Conservation (phyloP, 176 grass and related monocot genomes). For the Zea luxurians region DNA sequence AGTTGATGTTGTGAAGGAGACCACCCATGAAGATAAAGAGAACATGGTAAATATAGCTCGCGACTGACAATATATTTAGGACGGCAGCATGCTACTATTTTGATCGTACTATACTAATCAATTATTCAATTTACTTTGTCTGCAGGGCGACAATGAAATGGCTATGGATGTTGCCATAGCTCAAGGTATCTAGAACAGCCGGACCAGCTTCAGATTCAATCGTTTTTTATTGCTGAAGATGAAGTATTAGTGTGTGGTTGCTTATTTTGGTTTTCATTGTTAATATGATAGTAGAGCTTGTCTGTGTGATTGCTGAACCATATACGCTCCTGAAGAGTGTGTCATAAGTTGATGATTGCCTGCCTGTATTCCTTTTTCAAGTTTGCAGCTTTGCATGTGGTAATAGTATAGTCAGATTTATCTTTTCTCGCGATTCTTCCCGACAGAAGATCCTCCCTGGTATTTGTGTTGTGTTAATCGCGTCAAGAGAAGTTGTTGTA, state of each 20-base stretch:
- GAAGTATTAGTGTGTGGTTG: conserved; percentile 51
- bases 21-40: conserved; percentile 69
- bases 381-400: conserved; percentile 22
- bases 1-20: conserved; percentile 47
- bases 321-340: conserved; percentile 2
- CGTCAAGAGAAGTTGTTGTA: conserved; percentile 82
- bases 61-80: not conserved
- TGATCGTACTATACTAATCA: not conserved
- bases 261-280: conserved; percentile 35
- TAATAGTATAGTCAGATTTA: conserved; percentile 30
- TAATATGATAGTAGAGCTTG: conserved; percentile 37
- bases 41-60: conserved; percentile 61
- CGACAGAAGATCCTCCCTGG: not conserved
- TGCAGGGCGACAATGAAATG: conserved; percentile 51
- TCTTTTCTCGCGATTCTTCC: not conserved
- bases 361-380: conserved; percentile 25
- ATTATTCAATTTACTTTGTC: conserved; percentile 8
- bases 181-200: conserved; percentile 44
- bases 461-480: not conserved
- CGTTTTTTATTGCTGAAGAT: conserved; percentile 70
- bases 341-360: conserved; percentile 35
- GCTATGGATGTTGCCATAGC: conserved; percentile 34
- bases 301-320: conserved; percentile 8
- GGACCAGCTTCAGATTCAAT: conserved; percentile 66
- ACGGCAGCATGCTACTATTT: not conserved